Base-by-base conservation (phyloP, 495 filamentous ascomycete genomes). In the Hyaloscypha finlandica region DNA sequence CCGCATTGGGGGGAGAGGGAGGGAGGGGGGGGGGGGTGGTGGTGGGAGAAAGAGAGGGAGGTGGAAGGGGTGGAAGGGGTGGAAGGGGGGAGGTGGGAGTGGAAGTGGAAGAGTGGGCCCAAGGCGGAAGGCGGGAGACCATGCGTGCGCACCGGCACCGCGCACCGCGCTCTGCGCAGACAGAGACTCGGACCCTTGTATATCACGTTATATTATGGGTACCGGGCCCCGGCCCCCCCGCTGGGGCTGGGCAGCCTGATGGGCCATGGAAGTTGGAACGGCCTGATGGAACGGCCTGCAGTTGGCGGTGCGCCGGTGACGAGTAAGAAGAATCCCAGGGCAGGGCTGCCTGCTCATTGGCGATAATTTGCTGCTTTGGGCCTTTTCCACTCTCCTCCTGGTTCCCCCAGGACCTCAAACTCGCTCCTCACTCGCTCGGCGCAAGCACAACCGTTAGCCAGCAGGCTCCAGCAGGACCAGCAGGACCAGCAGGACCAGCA, bases 61-160 rank as follows among this genome's bases (percentile, higher is more conserved):
- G 25, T 1, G 25, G 25, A 2, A 2, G 25, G 25, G 25, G 25
- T 1, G 25, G 25, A 25, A 19, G 39, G 5, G 58, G 19, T 22
- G 52, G 19, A 48, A 25, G 31, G 54, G 52, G 16, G 32, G n/a
- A 20, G 59, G 39, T 1, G 59, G 30, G 1, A 2, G 25, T 25
- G 25, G n/a, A n/a, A n/a, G 25, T 25, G 25, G 25, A 25, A 25
- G 25, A 25, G 25, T 25, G 25, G 39, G 59, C 25, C 53, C 45
- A 48, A 31, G 57, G 69, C 69, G 69, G 65, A 71, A 65, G 62
- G 52, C 69, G 65, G 69, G 65, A 63, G 69, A 42, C 68, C 63
- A 53, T 71, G 69, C 33, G 57, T 71, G 69, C 25, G 25, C 25
- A 25, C 25, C 25, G 25, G 25, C 25, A 25, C 25, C 25, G 25